These are phyloP conservation scores for Nannizziopsis barbatae DNA, from an alignment of 2,329 filamentous ascomycete species.

Conservation along the genomic window DNA sequence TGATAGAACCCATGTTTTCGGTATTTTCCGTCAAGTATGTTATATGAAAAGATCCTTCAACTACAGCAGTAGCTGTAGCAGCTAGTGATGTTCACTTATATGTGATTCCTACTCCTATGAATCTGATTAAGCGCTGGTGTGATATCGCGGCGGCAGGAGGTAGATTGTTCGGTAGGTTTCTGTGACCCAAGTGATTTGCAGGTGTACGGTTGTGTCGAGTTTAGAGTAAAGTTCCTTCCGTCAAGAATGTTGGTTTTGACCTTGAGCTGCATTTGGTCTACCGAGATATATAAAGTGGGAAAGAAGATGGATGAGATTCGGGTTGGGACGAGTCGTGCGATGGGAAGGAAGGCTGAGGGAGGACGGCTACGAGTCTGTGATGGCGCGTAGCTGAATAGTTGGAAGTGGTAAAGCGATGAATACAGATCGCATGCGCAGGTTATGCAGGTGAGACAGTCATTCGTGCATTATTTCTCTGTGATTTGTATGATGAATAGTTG, in stretches of 20 bases:
- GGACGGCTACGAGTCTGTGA: background rate
- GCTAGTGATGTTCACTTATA: background rate
- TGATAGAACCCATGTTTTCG: background rate
- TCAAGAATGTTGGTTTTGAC: background rate
- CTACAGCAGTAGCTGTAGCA: background rate
- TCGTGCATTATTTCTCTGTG: too few relatives aligned
- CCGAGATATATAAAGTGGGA: background rate
- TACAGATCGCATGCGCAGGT: too few relatives aligned
- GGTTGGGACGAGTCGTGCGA: background rate
- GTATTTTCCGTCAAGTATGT: background rate
- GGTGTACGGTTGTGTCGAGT: background rate
- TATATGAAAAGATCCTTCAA: background rate
- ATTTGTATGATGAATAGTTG: too few relatives aligned
- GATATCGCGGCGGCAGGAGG: background rate
- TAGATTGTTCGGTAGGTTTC: background rate
- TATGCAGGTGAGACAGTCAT: too few relatives aligned
- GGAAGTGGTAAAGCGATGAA: background rate
- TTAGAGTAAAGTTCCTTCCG: conserved; percentile 4
- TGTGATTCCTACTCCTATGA: conserved; percentile 1
- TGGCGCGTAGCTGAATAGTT: background rate
- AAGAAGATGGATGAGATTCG: background rate
- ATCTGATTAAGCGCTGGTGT: background rate
- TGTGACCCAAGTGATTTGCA: background rate
- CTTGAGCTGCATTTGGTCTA: conserved; percentile 8
- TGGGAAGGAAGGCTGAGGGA: background rate